Base-by-base conservation (phyloP, 352 stramenopile genomes). In the Pythium monospermum region DNA sequence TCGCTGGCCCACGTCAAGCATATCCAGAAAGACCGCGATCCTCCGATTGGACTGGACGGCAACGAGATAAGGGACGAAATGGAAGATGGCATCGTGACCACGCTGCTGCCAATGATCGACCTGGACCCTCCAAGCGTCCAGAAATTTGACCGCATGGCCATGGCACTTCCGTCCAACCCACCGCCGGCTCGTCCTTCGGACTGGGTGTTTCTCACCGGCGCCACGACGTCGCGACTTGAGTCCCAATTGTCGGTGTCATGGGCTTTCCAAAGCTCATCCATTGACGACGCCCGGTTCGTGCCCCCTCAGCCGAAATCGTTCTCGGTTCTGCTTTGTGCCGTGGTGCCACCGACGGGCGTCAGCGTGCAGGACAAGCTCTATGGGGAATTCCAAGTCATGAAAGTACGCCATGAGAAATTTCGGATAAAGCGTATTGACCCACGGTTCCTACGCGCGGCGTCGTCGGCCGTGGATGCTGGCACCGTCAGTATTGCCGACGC, bases 21-120 rank as follows among this genome's bases (percentile, higher is more conserved):
- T 52, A 69, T 73, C 13, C 66, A 77, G 21, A 84, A 86, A 23
- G 66, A 91, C 52, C 66, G 66, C 22, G 62, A 69, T 18, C 55
- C 28, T 5, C 46, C 48, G 3, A 42, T 67, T 10, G 55, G 53
- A 4, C 48, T 55, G 23, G 54, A 59, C 22, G 64, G 53, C 4
- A 48, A 27, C 1, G 66, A 74, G 19, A 42, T 70, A 22, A 59
- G 67, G 6, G 71, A 87, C 32, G 67, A 83, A 30, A 85, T 91
- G 72, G 74, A 89, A 25, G 71, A 76, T 25, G 82, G 82, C 12
- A 71, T 90, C 8, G 63, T 92, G 23, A 64, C 64, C 6, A 81
- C 79, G n/a, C 54, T 92, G 25, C 40, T 92, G 28, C 68, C 82
- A 2, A 89, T 92, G 82, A 82, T 89, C 47, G 82, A 92, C 30